Conservation (phyloP, 163 green algal genomes). For the Scenedesmus sp. region DNA sequence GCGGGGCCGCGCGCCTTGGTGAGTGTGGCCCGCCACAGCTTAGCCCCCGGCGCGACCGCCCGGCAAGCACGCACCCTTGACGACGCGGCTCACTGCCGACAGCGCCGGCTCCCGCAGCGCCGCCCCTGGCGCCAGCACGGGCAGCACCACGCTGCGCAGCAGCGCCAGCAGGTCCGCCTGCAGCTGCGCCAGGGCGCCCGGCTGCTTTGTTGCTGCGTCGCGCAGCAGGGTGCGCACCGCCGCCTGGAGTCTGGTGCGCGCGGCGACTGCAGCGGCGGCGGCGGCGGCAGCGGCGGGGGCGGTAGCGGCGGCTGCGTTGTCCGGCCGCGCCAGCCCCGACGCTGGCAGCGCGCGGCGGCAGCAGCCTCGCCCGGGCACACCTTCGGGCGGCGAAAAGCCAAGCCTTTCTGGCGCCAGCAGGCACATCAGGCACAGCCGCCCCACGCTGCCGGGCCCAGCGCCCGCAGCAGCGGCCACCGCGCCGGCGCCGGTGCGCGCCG, state of each 20-base stretch:
- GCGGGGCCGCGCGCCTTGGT: no score
- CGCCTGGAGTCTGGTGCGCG: not conserved
- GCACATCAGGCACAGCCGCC: conserved; percentile 21
- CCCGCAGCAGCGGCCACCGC: not conserved
- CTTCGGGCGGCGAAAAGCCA: conserved; percentile 19
- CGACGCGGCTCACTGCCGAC: conserved; percentile 21
- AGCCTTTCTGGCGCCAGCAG: conserved; percentile 24
- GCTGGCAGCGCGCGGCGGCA: no score
- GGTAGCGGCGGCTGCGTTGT: no score
- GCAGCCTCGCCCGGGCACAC: no score
- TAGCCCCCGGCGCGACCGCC: no score
- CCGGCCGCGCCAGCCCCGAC: no score
- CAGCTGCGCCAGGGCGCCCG: conserved; percentile 20
- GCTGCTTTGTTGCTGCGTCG: not conserved
- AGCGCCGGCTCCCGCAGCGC: not conserved
- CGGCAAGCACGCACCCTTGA: conserved; percentile 18
- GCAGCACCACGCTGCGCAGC: conserved; percentile 26
- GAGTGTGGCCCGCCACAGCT: no score
- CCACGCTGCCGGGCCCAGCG: conserved; percentile 3
- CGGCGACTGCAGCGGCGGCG: conserved; percentile 1
- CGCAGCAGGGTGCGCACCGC: not conserved
- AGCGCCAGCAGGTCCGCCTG: conserved; percentile 20
- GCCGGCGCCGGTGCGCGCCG: not conserved
- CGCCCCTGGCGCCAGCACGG: not conserved
- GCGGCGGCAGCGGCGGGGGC: no score